Evolutionary conservation across 2,329 filamentous ascomycete genomes (phyloP), one percentile per base, ranked within the genome.

Genomic region (Phialophora chinensis): DNA sequence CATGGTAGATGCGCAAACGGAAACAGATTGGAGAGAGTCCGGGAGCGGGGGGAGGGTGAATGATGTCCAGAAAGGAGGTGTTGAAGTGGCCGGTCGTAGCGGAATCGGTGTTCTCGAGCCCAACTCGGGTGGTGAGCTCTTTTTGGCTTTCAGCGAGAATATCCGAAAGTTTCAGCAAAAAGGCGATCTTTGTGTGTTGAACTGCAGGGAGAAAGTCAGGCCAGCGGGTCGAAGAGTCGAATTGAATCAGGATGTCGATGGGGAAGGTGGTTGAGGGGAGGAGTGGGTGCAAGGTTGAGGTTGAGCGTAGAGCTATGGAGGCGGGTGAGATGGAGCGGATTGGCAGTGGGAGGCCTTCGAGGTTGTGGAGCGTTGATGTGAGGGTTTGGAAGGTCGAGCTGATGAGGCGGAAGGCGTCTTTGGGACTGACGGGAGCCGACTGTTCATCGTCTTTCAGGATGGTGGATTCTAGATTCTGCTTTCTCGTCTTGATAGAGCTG

Each of bases 211-310:
- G 80, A 74, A 96, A 92, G 75, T 98, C 93, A 0, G 95, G 95
- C 95, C 95, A 99, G 72, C 92, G 90, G 54, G 88, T 90, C 6
- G 95, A 98, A 4, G 91, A 91, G 79, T 99, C 95, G 73, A 99
- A 98, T 75, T 94, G 93, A 56, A 99, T 84, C 50, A 93, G 86
- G 35, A 96, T 86, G 71, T 96, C 89, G 71, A 93, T 90, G 0
- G 91, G 90, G 11, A 73, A 69, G 7, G 72, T 66, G 35, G 65
- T 67, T 23, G 70, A 67, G 29, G 71, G 70, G 49, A 72, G 69
- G 17, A 74, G 68, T 25, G 77, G 74, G 35, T 75, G 65, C 52
- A 69, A 73, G 25, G 79, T 72, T 1, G 80, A 92, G 1, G 92
- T 82, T 70, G 90, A 94, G 49, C 94, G 88, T 7, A 96, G 83